Conservation (phyloP, 2,329 filamentous ascomycete species). For the Fusarium ramigenum region DNA sequence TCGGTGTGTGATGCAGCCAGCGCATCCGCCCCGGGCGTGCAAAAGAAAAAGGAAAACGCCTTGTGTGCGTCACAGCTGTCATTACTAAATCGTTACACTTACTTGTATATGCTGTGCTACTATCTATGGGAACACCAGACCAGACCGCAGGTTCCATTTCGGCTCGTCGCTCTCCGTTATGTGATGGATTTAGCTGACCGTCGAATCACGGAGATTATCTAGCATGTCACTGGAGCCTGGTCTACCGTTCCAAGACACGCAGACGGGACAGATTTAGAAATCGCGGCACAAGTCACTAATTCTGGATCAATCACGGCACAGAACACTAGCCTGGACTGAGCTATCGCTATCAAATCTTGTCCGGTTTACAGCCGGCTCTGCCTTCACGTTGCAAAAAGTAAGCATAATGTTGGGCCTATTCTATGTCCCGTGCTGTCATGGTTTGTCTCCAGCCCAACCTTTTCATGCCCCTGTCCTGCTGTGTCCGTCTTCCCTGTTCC, state of each 20-base stretch:
- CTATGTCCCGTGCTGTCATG: slow-evolving; percentile 3
- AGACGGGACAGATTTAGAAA: slow-evolving; percentile 17
- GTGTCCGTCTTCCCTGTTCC: slow-evolving; percentile 1
- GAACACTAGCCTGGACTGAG: neutral
- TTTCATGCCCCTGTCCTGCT: neutral
- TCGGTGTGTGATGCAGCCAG: slow-evolving; percentile 31
- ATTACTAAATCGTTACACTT: neutral
- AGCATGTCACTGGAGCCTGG: slow-evolving; percentile 3
- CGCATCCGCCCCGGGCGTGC: neutral
- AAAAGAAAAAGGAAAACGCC: neutral
- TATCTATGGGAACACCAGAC: neutral
- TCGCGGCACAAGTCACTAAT: neutral
- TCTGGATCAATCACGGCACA: neutral
- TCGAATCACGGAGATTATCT: slow-evolving; percentile 19
- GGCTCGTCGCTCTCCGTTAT: slow-evolving; percentile 8
- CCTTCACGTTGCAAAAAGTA: slow-evolving; percentile 9
- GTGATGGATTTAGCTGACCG: slow-evolving; percentile 7
- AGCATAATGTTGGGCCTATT: slow-evolving; percentile 17
- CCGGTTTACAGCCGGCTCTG: neutral
- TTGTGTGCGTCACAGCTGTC: slow-evolving; percentile 24
- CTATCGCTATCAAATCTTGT: neutral
- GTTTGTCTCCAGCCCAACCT: slow-evolving; percentile 1
- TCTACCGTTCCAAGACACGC: neutral
- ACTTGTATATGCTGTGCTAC: neutral
- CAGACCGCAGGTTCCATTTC: neutral